Evolutionary conservation across 2,329 filamentous ascomycete species (phyloP).

Genomic region (Colletotrichum sidae): DNA sequence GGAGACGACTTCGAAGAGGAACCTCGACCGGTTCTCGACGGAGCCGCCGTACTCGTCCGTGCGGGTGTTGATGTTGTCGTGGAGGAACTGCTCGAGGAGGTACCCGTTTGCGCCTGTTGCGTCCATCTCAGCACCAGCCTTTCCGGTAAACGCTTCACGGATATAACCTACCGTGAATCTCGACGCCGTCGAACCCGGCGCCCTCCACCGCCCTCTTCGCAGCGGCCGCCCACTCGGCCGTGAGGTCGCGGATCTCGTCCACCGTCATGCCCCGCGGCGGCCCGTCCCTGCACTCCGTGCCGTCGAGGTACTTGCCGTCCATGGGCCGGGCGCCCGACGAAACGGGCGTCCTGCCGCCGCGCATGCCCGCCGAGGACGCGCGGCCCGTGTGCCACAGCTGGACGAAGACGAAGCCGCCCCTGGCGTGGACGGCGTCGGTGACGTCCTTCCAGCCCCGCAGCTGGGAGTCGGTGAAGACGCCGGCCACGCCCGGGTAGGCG

Average conservation of each 20-base stretch:
- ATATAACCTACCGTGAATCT: conserved; percentile 56
- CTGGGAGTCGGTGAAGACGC: conserved; percentile 45
- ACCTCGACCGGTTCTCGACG: conserved; percentile 63
- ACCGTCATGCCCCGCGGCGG: conserved; percentile 73
- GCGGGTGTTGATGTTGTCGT: conserved; percentile 60
- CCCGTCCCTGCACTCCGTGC: conserved; percentile 42
- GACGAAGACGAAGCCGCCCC: conserved; percentile 69
- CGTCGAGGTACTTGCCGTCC: conserved; percentile 42
- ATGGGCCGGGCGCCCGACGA: conserved; percentile 53
- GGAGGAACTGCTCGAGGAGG: conserved; percentile 70
- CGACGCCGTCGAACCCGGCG: conserved; percentile 78
- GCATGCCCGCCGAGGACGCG: conserved; percentile 46
- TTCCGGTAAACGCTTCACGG: no score
- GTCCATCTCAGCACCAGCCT: background rate
- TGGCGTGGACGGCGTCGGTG: conserved; percentile 71
- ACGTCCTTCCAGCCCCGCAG: conserved; percentile 67
- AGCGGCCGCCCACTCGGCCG: conserved; percentile 66
- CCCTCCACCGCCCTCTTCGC: conserved; percentile 63
- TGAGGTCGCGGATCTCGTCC: conserved; percentile 71
- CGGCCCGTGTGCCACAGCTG: conserved; percentile 74
- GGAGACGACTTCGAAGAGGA: conserved; percentile 60
- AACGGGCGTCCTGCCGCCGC: conserved; percentile 41
- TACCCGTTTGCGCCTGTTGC: conserved; percentile 64
- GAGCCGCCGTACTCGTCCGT: conserved; percentile 65
- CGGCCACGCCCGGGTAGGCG: conserved; percentile 45